A percentile compares a stretch with the other conserved stretches of the same genome.
Conservation (phyloP, 2,329 filamentous ascomycete genomes). For the Trichoderma sp. region DNA sequence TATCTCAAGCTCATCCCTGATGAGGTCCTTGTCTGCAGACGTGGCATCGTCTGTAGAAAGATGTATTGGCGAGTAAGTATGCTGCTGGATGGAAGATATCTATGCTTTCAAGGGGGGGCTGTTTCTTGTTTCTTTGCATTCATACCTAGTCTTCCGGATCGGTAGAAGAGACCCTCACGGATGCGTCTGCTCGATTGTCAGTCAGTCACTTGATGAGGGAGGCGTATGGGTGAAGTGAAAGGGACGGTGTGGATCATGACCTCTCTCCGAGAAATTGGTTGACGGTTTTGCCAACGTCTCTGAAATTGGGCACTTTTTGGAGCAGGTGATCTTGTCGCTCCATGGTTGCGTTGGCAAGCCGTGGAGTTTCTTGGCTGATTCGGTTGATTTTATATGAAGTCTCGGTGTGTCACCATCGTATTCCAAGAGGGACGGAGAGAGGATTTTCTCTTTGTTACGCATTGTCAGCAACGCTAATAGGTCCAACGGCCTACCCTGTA, state of each 20-base stretch:
- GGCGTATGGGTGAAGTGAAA: not conserved
- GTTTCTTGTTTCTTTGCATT: not conserved
- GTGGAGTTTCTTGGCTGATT: not conserved
- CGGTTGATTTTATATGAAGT: not conserved
- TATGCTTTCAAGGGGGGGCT: slow-evolving; percentile 18
- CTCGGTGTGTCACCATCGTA: not conserved
- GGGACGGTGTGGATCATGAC: slow-evolving; percentile 36
- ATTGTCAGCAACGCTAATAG: not conserved
- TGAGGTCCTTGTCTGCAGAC: slow-evolving; percentile 55
- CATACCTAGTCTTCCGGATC: slow-evolving; percentile 61
- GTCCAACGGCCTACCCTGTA: not conserved
- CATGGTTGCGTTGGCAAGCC: not conserved
- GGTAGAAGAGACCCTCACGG: slow-evolving; percentile 62
- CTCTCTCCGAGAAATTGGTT: slow-evolving; percentile 56
- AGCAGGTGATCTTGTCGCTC: slow-evolving; percentile 21
- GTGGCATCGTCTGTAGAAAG: slow-evolving; percentile 64
- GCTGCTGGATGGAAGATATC: not conserved
- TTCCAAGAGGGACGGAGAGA: not conserved
- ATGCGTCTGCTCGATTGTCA: slow-evolving; percentile 40
- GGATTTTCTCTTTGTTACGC: not conserved
- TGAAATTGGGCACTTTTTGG: slow-evolving; percentile 62
- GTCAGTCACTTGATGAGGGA: slow-evolving; percentile 1
- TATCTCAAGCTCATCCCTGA: slow-evolving; percentile 61
- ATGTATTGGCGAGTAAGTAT: not conserved
- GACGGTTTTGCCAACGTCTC: slow-evolving; percentile 68